phyloP scores from a whole-genome alignment of 108 stramenopile species.

The Asterionellopsis glacialis region DNA sequence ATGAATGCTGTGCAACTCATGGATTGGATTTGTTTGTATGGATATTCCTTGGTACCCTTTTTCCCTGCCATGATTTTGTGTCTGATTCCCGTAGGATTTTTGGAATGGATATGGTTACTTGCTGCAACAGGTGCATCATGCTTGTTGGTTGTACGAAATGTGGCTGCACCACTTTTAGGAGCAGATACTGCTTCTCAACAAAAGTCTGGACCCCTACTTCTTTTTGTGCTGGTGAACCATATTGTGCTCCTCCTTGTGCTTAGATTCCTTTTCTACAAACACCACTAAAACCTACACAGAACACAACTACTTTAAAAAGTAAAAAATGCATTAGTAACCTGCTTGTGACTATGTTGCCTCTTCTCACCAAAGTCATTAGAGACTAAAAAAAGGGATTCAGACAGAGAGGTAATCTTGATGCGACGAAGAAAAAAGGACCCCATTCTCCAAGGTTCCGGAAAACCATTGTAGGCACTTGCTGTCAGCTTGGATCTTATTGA shows the following conservation, averaged over 20 bases:
- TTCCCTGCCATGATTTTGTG: conserved; percentile 56
- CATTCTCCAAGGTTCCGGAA: no score
- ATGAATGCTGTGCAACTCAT: conserved; percentile 41
- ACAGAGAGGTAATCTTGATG: no score
- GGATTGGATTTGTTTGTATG: conserved; percentile 76
- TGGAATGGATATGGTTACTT: conserved; percentile 52
- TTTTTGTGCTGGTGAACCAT: conserved; percentile 63
- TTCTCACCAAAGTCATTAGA: no score
- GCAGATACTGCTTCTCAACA: conserved; percentile 23
- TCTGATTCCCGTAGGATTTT: conserved; percentile 40
- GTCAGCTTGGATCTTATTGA: no score
- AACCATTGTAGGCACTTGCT: no score
- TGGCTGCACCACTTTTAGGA: conserved; percentile 47
- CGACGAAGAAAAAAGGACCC: no score
- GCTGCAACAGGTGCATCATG: conserved; percentile 49
- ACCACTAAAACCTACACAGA: conserved; percentile 1
- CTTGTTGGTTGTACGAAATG: conserved; percentile 64
- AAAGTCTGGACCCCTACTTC: conserved; percentile 58
- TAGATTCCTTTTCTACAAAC: conserved; percentile 69
- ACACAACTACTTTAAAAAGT: no score
- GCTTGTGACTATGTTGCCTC: no score
- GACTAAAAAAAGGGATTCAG: no score
- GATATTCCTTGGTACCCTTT: conserved; percentile 74
- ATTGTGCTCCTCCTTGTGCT: conserved; percentile 63
- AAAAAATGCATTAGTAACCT: no score